Conservation (phyloP, 768 basidiomycete species). For the Mycena latifolia region DNA sequence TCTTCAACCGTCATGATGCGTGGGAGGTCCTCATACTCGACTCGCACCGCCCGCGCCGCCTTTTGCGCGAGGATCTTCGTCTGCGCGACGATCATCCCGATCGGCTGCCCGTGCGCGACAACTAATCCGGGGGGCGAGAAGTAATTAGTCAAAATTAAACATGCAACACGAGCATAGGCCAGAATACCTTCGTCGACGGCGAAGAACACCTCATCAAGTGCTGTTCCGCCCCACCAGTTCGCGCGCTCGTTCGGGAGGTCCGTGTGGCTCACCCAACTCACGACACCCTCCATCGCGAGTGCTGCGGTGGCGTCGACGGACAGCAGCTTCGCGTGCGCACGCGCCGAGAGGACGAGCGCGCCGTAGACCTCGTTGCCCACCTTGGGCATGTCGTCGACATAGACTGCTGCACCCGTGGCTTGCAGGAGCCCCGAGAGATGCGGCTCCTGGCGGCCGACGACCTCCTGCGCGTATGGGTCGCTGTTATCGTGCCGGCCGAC, state of each 20-base stretch:
- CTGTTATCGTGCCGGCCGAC: slow-evolving; percentile 33
- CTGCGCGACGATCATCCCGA: slow-evolving; percentile 35
- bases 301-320: slow-evolving; percentile 32
- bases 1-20: slow-evolving; percentile 36
- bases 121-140: too few species aligned
- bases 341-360: slow-evolving; percentile 34
- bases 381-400: slow-evolving; percentile 38
- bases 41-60: slow-evolving; percentile 34
- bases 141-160: too few species aligned
- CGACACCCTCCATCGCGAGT: slow-evolving; percentile 36
- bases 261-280: slow-evolving; percentile 30
- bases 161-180: too few species aligned
- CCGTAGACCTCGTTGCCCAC: slow-evolving; percentile 36
- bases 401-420: slow-evolving; percentile 35
- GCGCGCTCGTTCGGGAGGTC: slow-evolving; percentile 35
- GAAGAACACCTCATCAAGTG: slow-evolving; percentile 32
- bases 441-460: slow-evolving; percentile 35
- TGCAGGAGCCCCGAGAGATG: slow-evolving; percentile 37
- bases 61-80: slow-evolving; percentile 39
- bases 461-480: slow-evolving; percentile 37
- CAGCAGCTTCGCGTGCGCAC: slow-evolving; percentile 35
- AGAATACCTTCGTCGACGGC: slow-evolving; percentile 30
- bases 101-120: slow-evolving; percentile 36
- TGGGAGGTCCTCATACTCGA: slow-evolving; percentile 37
- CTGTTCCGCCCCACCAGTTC: slow-evolving; percentile 36